Evolutionary conservation across 768 basidiomycete species (phyloP), one percentile per base, ranked within the genome.

Genomic region (Hebeloma cylindrosporum): DNA sequence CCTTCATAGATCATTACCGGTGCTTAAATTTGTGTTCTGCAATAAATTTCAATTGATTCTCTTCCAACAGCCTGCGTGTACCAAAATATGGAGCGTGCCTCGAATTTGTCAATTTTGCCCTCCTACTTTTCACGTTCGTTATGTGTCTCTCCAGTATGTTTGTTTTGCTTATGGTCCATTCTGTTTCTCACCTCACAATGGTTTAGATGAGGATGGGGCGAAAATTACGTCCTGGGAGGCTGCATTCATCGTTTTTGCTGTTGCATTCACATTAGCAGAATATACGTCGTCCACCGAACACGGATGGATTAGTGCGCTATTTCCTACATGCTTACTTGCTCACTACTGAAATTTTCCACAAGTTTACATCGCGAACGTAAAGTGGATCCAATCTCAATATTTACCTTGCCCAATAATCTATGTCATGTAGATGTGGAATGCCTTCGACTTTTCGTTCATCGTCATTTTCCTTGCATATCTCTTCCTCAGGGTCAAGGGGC

Each of bases 241-340:
- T 14, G 65, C 81, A 7, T 94, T 94, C 59, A 75, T 91, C 37
- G 54, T 93, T 9, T 84, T 91, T 53, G 84, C 83, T 0, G 65
- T 73, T 4, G 91, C 91, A 1, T 93, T 95, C 53, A 69, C 83
- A 3, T 62, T 96, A 28, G 88, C 88, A 48, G 93, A 95, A 64
- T 93, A 94, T 60, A 91, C 92, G 0, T 80, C 89, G 4, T 79
- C 85, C 1, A 88, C 80, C 38, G 90, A 93, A 61, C 83, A 93
- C 57, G 91, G 93, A 18, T 93, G 88, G 88, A 76, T 78, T 33
- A 83, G 90, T 91, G 57, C 67, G 89, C 43, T 27, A 30, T 47
- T 25, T 47, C 41, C 14, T 41, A 17, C n/a, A 38, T 34, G 22
- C 45, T 32, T 37, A 28, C 46, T 43, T 42, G n/a, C 26, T 18